Conservation (phyloP, 345 rosid species). For the Aurinia saxatilis region DNA sequence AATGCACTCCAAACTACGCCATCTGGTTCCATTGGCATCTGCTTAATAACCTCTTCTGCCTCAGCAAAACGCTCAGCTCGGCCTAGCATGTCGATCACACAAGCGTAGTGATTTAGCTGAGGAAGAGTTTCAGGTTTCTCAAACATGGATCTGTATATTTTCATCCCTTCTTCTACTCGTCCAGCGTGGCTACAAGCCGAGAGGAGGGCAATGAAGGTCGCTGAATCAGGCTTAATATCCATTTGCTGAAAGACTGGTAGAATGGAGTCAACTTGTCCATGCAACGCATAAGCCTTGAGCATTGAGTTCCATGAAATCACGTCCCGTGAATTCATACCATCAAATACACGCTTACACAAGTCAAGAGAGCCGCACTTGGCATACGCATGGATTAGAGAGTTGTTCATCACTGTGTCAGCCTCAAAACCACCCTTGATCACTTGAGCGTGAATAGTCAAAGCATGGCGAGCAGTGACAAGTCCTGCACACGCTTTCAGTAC, state of each 20-base stretch:
- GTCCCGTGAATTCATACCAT: constrained; percentile 47
- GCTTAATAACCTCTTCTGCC: constrained; percentile 49
- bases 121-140: constrained; percentile 42
- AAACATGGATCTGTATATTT: constrained; percentile 55
- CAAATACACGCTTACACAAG: constrained; percentile 58
- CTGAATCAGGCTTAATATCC: constrained; percentile 61
- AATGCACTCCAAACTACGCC: constrained; percentile 83
- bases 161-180: constrained; percentile 61
- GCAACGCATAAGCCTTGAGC: constrained; percentile 77
- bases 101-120: constrained; percentile 78
- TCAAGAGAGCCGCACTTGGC: constrained; percentile 68
- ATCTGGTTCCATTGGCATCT: constrained; percentile 80
- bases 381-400: constrained; percentile 78
- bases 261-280: constrained; percentile 68
- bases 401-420: constrained; percentile 51
- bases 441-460: constrained; percentile 52
- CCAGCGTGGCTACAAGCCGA: constrained; percentile 90
- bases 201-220: constrained; percentile 73
- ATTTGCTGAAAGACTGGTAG: constrained; percentile 48
- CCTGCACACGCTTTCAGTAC: constrained; percentile 79
- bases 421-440: constrained; percentile 58
- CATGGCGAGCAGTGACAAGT: constrained; percentile 53
- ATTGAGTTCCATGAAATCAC: constrained; percentile 81
- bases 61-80: constrained; percentile 68
- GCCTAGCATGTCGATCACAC: constrained; percentile 75